Evolutionary conservation across 495 filamentous ascomycete genomes (phyloP), one percentile per base, ranked within the genome.

Genomic region (Apodospora peruviana): DNA sequence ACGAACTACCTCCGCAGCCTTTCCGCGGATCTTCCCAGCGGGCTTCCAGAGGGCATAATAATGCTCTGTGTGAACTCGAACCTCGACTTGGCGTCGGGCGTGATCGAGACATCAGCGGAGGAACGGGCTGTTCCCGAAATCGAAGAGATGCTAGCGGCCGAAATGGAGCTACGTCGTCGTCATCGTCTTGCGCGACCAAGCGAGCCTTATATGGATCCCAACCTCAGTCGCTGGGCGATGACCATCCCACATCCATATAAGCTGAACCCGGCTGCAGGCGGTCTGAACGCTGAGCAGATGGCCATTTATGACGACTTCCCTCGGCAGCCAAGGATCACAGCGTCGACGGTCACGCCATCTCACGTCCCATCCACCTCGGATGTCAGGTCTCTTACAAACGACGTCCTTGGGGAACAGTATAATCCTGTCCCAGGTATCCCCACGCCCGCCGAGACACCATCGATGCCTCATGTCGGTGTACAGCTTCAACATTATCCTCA

Each of bases 61-160:
- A 76, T 96, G 50, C 95, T 97, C 86, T 96, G 94, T 63, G 91
- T 97, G 51, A 97, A 97, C 61, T 93, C 95, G 47, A 99, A 99
- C 65, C 75, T 97, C 23, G 93, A 99, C 53, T 78, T 86, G 41
- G 90, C 93, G 37, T 97, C 93, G 60, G 84, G 79, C 43, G 84
- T 95, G 50, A 90, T 99, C 22, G 93, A 97, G 65, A 87, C 90
- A 58, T 90, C 90, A 27, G 94, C 93, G 9, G 91, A 96, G 62
- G 86, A 93, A 55, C 89, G 90, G 45, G 90, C 91, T 11, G 73
- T 96, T 25, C 86, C 87, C 12, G 91, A 97, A 63, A 96, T 99
- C 51, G 91, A 97, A 58, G 86, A 90, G 47, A 84, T 93, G 58
- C 86, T 99, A 48, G 85, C 88, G 55, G 65, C 66, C 12, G 85